Evolutionary conservation across 2,329 filamentous ascomycete species (phyloP).

Genomic region (Sclerotiophoma versabilis): DNA sequence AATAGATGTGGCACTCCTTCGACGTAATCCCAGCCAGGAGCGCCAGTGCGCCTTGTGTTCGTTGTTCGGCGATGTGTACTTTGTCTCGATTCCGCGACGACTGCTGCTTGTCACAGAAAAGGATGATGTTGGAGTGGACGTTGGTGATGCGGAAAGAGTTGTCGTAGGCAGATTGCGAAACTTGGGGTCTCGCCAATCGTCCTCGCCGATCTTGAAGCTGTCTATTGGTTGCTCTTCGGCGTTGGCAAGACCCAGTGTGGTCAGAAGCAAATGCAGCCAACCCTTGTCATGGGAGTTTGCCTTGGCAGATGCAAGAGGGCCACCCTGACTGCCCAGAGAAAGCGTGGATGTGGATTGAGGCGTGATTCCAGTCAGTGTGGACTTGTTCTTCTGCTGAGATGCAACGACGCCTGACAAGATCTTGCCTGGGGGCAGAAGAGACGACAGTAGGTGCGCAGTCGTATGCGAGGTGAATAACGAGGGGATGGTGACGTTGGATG

Average conservation of each 20-base stretch:
- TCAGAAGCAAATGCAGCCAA: conserved; percentile 58
- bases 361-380: conserved; percentile 9
- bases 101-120: conserved; percentile 54
- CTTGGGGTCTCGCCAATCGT: conserved; percentile 86
- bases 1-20: conserved; percentile 30
- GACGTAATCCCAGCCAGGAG: conserved; percentile 28
- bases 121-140: conserved; percentile 30
- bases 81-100: neutral
- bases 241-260: conserved; percentile 51
- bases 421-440: conserved; percentile 69
- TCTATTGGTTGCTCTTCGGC: conserved; percentile 46
- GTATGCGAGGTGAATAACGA: conserved; percentile 94
- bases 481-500: conserved; percentile 92
- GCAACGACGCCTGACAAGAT: conserved; percentile 61
- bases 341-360: neutral
- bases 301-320: neutral
- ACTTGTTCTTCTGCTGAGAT: conserved; percentile 64
- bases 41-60: conserved; percentile 37
- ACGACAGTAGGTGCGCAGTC: conserved; percentile 90
- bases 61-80: conserved; percentile 7
- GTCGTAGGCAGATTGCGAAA: conserved; percentile 60
- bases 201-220: conserved; percentile 80
- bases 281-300: conserved; percentile 25
- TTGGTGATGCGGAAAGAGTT: conserved; percentile 17
- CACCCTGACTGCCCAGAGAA: conserved; percentile 19